Evolutionary conservation across 306 rosid species (phyloP), one percentile per base, ranked within the genome.

Genomic region (Comarum palustre): DNA sequence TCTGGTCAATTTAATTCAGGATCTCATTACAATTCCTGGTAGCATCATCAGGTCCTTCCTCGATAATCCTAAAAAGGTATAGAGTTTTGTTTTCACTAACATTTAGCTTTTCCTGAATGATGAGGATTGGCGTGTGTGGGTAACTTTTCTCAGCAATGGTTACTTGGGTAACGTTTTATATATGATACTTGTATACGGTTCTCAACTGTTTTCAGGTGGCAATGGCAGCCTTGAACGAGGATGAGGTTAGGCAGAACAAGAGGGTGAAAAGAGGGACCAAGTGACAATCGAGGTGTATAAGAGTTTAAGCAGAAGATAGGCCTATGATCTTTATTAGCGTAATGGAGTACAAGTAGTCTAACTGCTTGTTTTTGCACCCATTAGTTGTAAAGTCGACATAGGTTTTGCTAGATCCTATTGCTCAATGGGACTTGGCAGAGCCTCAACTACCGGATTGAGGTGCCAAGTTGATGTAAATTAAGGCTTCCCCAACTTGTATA

Each of bases 241-340:
- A 72, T 19, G 75, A 72, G 66, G 48, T 52, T 36, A 41, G 67
- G 67, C 75, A 72, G 67, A 72, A 57, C 75, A 72, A 72, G 75
- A 72, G 66, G 55, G 67, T 67, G 3, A 72, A 25, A 57, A 72
- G 43, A 31, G 62, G 67, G 42, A 41, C 66, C 36, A 27, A 57
- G 41, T 41, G 52, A 39, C 10, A 54, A 39, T 51, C 59, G 3
- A 31, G 59, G 59, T 25, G 75, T 55, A 71, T 22, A 4, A 24
- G 24, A 25, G 8, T 8, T 50, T 24, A 46, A 71, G 66, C 22
- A 71, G 75, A 38, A 71, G 66, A 14, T 32, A 31, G 66, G 17
- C 66, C 42, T 12, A 25, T 71, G 66, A 55, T 41, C 27, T 16
- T 8, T 31, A 2, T 41, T 38, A 9, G 66, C 46, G 36, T 36